A percentile compares a stretch with the other conserved stretches of the same genome.
phyloP scores from a whole-genome alignment of 768 basidiomycete genomes.

The Tricholoma saponaceum region DNA sequence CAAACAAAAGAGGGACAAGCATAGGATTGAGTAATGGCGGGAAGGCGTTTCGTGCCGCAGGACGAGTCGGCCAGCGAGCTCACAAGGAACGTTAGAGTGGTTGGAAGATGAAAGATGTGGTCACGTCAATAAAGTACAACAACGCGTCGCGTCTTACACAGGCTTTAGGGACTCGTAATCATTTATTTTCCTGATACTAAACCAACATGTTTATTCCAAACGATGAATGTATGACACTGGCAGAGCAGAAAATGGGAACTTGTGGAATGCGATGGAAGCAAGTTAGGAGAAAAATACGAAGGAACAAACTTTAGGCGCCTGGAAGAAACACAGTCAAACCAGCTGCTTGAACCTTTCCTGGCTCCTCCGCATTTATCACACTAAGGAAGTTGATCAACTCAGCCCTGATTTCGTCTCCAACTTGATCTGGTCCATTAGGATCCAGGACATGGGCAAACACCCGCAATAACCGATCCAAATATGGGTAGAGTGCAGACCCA shows the following conservation, averaged over 20 bases:
- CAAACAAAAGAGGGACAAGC: constrained; percentile 55
- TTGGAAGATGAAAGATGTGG: constrained; percentile 4
- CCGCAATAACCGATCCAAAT: constrained; percentile 73
- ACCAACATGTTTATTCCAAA: constrained; percentile 18
- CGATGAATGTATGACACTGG: constrained; percentile 7
- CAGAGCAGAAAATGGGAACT: background rate
- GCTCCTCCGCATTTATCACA: constrained; percentile 69
- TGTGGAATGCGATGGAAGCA: constrained; percentile 3
- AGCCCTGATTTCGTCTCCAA: constrained; percentile 73
- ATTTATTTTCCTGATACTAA: constrained; percentile 9
- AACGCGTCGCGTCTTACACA: constrained; percentile 13
- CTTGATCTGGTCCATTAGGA: constrained; percentile 66
- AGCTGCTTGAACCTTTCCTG: constrained; percentile 76
- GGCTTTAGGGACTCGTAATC: too few relatives aligned
- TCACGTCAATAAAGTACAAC: constrained; percentile 27
- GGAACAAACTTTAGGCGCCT: constrained; percentile 29
- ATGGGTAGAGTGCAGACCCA: constrained; percentile 62
- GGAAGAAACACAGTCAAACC: constrained; percentile 60
- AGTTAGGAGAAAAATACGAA: constrained; percentile 10
- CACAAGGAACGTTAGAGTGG: constrained; percentile 18
- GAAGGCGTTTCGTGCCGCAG: constrained; percentile 33
- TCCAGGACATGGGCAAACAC: constrained; percentile 84
- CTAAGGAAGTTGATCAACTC: constrained; percentile 73
- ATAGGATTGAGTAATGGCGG: constrained; percentile 57
- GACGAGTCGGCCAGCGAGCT: constrained; percentile 62